These are phyloP conservation scores for Coniochaeta sp. DNA, from an alignment of 2,329 filamentous ascomycete genomes.

Conservation along the genomic window DNA sequence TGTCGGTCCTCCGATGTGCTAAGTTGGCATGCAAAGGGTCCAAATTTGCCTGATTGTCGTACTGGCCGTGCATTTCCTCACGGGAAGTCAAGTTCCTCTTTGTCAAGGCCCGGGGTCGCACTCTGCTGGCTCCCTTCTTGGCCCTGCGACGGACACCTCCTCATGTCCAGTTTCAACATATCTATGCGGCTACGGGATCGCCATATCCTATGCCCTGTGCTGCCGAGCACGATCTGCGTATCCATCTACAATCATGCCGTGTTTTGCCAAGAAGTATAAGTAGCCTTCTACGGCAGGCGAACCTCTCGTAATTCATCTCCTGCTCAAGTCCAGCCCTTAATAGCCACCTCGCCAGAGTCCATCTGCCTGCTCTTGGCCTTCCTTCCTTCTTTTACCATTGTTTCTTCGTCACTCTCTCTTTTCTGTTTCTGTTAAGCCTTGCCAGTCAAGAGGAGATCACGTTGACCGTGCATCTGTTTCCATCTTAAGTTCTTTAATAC, in stretches of 20 bases:
- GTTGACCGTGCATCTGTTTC: slow-evolving; percentile 3
- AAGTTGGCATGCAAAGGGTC: background rate
- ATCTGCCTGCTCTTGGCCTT: background rate
- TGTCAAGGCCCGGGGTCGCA: background rate
- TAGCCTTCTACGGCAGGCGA: background rate
- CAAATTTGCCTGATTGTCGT: background rate
- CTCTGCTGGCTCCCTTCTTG: background rate
- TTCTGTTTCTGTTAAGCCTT: background rate
- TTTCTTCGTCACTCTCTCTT: slow-evolving; percentile 1
- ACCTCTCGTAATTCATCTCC: background rate
- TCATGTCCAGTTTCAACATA: slow-evolving; percentile 1
- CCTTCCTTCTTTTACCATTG: background rate
- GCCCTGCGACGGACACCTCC: background rate
- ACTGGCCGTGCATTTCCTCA: background rate
- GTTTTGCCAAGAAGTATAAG: slow-evolving; percentile 1
- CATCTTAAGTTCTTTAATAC: background rate
- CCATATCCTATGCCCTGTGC: slow-evolving; percentile 1
- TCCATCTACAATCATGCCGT: background rate
- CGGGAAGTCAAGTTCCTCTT: background rate
- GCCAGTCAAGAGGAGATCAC: slow-evolving; percentile 2
- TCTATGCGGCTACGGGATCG: slow-evolving; percentile 1
- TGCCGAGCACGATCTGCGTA: background rate
- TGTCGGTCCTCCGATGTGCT: background rate
- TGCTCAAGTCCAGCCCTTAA: background rate
- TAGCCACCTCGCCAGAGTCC: background rate